A percentile compares a stretch with the other conserved stretches of the same genome.
Conservation (phyloP, 257 asterid species). For the Rubia yunnanensis region DNA sequence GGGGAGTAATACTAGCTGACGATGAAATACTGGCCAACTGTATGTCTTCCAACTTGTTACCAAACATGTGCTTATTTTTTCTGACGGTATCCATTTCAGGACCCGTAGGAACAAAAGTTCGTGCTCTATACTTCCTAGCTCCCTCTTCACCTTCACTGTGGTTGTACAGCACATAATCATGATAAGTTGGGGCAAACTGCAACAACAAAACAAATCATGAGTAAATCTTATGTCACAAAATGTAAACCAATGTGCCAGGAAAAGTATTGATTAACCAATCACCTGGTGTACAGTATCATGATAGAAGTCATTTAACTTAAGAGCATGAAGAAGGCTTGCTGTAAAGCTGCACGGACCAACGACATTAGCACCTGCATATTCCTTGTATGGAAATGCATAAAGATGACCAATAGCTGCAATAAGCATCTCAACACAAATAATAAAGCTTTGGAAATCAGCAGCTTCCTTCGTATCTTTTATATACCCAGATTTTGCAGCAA, state of each 20-base stretch:
- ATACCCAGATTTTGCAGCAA: constrained; percentile 77
- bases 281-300: constrained; percentile 99
- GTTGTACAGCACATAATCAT: constrained; percentile 92
- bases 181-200: constrained; percentile 98
- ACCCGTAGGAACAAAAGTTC: constrained; percentile 94
- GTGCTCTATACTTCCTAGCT: constrained; percentile 75
- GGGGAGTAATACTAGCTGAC: constrained; percentile 38
- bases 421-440: constrained; percentile 95
- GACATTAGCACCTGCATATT: constrained; percentile 90
- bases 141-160: constrained; percentile 87
- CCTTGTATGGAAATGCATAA: constrained; percentile 91
- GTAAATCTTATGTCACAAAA: background rate
- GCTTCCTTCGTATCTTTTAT: constrained; percentile 80
- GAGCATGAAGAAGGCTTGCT: constrained; percentile 86
- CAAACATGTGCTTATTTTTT: constrained; percentile 53
- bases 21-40: constrained; percentile 53
- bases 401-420: constrained; percentile 90
- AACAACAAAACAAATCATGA: constrained; percentile 9
- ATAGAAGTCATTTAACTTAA: constrained; percentile 79
- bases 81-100: constrained; percentile 91
- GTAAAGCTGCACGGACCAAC: constrained; percentile 59
- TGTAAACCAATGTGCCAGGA: background rate
- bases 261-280: background rate
- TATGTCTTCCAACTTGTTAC: constrained; percentile 58
- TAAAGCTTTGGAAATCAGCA: constrained; percentile 78